Evolutionary conservation across 139 green algal species (phyloP), one percentile per base, ranked within the genome.

Genomic region (Chlorella sorokiniana): DNA sequence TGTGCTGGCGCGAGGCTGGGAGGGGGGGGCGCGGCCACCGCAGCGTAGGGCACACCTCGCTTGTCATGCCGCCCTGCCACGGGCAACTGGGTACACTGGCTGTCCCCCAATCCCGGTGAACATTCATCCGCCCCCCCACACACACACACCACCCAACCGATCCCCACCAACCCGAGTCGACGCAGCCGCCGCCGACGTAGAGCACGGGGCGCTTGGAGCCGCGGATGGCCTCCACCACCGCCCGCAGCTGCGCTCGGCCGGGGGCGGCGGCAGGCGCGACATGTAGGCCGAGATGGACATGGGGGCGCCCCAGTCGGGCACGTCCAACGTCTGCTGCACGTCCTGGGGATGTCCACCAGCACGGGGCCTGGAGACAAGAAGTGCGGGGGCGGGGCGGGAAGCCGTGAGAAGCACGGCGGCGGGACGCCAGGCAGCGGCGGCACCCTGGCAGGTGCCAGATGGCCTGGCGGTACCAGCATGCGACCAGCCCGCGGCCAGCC

Each of bases 271-370:
- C 80, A 99, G 91, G 77, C 96, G 92, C 56, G 76, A 89, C 79
- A 98, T 95, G 95, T 99, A 99, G 69, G 92, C 91, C 27, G 80
- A 61, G 75, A 99, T 91, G 48, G 80, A 81, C 93, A 98, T 96
- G 65, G 93, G 87, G 59, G 82, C 77, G 51, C 94, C 87, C 94
- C 94, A 99, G 84, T 98, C 91, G 16, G 97, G 96, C 51, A 98
- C 87, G 4, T 84, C 88, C 89, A 99, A 90, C 89, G 94, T 90
- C 91, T 99, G 97, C 92, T 99, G 97, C 27, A 99, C 89, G 83
- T 99, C 97, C 91, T 99, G 99, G 72, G 97, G 97, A 99, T 91
- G 82, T 99, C 97, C 10, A 99, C 90, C 78, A 99, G 93, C 71
- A 99, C 96, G 9, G 96, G 96, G 52, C 95, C 92, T 83, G 80